Evolutionary conservation across 2,329 filamentous ascomycete genomes (phyloP), one percentile per base, ranked within the genome.

Genomic region (Ophiocordyceps robertsii): DNA sequence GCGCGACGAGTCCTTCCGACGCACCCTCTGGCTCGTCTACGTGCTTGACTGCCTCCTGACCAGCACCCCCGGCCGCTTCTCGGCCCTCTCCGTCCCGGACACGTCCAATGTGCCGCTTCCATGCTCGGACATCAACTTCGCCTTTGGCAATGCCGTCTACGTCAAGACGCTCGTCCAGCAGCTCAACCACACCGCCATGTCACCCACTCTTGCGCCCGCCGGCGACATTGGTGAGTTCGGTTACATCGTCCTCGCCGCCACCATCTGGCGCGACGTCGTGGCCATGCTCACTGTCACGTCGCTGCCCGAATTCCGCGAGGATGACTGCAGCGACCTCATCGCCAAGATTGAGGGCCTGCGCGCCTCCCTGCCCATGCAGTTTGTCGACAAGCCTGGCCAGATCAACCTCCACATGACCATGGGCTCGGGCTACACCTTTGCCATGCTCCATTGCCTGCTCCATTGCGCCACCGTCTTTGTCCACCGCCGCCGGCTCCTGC

Each of bases 351-450:
- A 77, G 30, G 59, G 62, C 9, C 69, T 78, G 11, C 70, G 74
- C 29, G 64, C 63, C 46, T 69, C 69, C 2, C 57, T 78, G 37
- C 74, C 75, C 1, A 69, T 73, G 62, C 74, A 77, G 56, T 77
- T 75, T 44, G 65, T 73, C 47, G 75, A 79, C 52, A 77, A 78
- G 58, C 70, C 72, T 0, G 72, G 70, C 33, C 74, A 79, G 58
- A 74, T 78, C 53, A 73, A 70, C 51, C 62, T 77, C 6, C 75
- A 79, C 56, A 76, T 79, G 53, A 77, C 75, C 17, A 78, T 78
- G 75, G 75, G 75, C 31, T 77, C 73, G 37, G 75, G 75, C 43
- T 75, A 73, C 51, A 77, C 73, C 0, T 79, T 75, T 53, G 73
- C 75, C 47, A 75, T 79, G 71, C 66, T 79, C 40, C 75, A 79